Evolutionary conservation across 192 early-diverging fungal genomes (phyloP).

Genomic region (Coemansia sp.): DNA sequence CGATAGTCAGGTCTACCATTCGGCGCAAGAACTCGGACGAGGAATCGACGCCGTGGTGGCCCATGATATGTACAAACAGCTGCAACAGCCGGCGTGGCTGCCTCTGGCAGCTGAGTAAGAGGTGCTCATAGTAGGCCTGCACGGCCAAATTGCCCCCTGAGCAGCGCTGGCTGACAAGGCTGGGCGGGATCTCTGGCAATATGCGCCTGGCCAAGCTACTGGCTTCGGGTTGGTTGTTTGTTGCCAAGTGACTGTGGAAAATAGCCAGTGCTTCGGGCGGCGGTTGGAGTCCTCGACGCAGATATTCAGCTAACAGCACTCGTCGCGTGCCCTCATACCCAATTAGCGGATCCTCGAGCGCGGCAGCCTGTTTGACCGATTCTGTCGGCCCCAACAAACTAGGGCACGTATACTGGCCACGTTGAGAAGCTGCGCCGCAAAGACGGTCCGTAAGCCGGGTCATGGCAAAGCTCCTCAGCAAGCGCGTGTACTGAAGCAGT

Average conservation of each 20-base stretch:
- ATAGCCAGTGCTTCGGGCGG: conserved; percentile 11
- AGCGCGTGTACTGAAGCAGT: conserved; percentile 5
- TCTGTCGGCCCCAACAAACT: neutral
- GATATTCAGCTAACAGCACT: conserved; percentile 8
- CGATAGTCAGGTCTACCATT: conserved; percentile 12
- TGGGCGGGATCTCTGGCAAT: conserved; percentile 13
- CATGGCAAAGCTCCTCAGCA: conserved; percentile 11
- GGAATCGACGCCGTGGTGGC: conserved; percentile 13
- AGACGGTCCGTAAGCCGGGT: neutral
- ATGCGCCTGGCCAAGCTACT: conserved; percentile 6
- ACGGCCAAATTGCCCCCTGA: neutral
- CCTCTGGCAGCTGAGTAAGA: neutral
- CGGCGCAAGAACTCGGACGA: conserved; percentile 6
- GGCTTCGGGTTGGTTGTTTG: conserved; percentile 3
- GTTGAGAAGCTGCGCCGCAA: neutral
- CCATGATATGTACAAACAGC: conserved; percentile 21
- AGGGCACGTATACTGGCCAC: neutral
- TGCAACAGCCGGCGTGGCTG: conserved; percentile 6
- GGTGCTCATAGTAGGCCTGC: conserved; percentile 30
- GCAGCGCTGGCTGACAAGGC: neutral
- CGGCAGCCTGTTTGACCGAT: neutral
- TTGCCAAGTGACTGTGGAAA: conserved; percentile 12
- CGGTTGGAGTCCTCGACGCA: conserved; percentile 28
- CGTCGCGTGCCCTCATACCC: conserved; percentile 1
- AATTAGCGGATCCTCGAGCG: neutral